These are phyloP conservation scores for Colletotrichum sp. DNA, from an alignment of 2,329 filamentous ascomycete species.

Conservation along the genomic window DNA sequence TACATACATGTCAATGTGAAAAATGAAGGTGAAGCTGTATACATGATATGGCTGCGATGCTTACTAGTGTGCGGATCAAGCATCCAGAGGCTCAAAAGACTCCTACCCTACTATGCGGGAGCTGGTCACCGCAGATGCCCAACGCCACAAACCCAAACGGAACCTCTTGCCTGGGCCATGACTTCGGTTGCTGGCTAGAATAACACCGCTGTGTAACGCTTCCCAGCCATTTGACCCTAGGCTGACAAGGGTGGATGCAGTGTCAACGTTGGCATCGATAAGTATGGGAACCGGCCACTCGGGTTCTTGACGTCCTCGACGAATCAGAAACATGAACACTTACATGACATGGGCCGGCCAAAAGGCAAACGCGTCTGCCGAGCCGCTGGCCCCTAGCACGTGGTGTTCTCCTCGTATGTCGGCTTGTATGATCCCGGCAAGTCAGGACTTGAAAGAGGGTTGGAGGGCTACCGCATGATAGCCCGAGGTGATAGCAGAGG, in stretches of 20 bases:
- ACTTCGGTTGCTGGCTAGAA: background rate
- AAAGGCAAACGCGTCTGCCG: background rate
- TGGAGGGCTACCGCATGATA: background rate
- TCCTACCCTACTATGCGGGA: background rate
- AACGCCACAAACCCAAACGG: background rate
- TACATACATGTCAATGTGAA: background rate
- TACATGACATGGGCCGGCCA: background rate
- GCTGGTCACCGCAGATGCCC: background rate
- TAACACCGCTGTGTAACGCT: background rate
- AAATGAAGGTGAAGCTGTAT: background rate
- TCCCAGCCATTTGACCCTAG: background rate
- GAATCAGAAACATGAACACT: background rate
- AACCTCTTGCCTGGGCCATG: background rate
- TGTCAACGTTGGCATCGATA: background rate
- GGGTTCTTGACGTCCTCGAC: background rate
- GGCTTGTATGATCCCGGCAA: background rate
- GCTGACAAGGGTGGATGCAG: background rate
- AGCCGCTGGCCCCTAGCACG: background rate
- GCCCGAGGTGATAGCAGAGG: background rate
- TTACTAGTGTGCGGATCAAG: background rate
- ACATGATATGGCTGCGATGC: background rate
- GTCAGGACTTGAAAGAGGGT: background rate
- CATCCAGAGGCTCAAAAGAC: background rate
- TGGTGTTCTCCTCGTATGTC: background rate
- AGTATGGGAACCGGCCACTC: background rate